Evolutionary conservation across 352 stramenopile genomes (phyloP).

Genomic region (Phytopythium helicoides): DNA sequence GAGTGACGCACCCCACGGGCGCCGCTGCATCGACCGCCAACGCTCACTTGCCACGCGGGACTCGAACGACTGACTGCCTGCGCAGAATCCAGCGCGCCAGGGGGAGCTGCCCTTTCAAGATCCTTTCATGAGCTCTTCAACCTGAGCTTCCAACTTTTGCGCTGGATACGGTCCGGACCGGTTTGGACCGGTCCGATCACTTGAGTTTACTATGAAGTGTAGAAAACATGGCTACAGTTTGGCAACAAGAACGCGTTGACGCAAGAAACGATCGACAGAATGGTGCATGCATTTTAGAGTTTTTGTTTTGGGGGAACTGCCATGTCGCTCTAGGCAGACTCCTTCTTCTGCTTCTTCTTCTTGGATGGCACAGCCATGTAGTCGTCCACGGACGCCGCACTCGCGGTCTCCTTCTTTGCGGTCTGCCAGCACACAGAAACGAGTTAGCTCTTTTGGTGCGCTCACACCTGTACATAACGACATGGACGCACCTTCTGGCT

Average conservation of each 20-base stretch:
- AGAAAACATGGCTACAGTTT: neutral
- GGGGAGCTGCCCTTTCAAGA: constrained; percentile 6
- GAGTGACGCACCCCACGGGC: neutral
- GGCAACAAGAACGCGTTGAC: neutral
- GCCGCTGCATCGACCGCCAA: constrained; percentile 1
- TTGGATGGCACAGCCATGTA: constrained; percentile 59
- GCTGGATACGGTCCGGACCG: constrained; percentile 1
- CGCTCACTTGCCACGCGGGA: neutral
- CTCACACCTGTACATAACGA: neutral
- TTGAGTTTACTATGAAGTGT: neutral
- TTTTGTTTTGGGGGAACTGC: neutral
- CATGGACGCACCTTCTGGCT: constrained; percentile 50
- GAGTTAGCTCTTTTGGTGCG: constrained; percentile 3
- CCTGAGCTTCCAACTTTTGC: neutral
- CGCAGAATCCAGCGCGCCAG: neutral
- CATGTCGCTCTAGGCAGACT: neutral
- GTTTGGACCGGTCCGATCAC: neutral
- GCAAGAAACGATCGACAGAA: neutral
- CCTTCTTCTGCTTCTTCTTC: constrained; percentile 62
- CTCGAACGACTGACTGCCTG: neutral
- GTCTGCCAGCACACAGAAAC: constrained; percentile 15
- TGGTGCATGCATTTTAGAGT: neutral
- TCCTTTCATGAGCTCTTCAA: constrained; percentile 6
- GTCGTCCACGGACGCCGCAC: constrained; percentile 46
- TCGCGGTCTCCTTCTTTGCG: constrained; percentile 30